Evolutionary conservation across 2,329 filamentous ascomycete genomes (phyloP), one percentile per base, ranked within the genome.

Genomic region (Aspergillus pseudoterreus): DNA sequence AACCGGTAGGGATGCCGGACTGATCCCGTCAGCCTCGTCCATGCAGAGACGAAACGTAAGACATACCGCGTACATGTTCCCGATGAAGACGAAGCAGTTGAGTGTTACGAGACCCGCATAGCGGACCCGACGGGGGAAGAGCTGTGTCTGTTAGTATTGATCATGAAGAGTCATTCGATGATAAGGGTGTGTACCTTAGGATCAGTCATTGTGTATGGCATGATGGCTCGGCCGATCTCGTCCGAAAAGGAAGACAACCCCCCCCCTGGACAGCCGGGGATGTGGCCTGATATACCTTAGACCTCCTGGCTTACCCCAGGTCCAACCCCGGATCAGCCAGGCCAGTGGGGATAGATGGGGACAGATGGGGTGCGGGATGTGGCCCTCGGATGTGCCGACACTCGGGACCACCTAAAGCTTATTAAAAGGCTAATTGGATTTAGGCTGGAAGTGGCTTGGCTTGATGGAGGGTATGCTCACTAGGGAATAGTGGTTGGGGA

Each of bases 81-180:
- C 62, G 56, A 65, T 56, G 24, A 66, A 66, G 14, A 65, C 62
- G 39, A 58, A 64, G 2, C 65, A 36, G 41, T 62, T 63, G 33
- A 65, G 60, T 4, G 59, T 64, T n/a, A 64, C 49, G 17, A 66
- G 60, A 17, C 62, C 62, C 14, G 56, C 52, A 53, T 61, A 61
- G 12, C 59, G 56, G 32, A 65, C 61, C 51, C 60, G 53, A 33
- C 56, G 54, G 2, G 60, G 60, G 50, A 56, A 60, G 12, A 61
- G 52, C 60, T 63, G 35, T 27, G 15, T 10, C 11, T 17, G 11
- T 41, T 36, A 36, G 22, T 38, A 19, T 43, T 43, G 27, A 12
- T 12, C 9, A 38, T 4, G 19, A 19, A 19, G 19, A 19, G 19
- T 3, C 19, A 19, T 4, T 19, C 19, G 3, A 4, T 19, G 19